Base-by-base conservation (phyloP, 768 basidiomycete genomes). In the Boletellus ananiceps region DNA sequence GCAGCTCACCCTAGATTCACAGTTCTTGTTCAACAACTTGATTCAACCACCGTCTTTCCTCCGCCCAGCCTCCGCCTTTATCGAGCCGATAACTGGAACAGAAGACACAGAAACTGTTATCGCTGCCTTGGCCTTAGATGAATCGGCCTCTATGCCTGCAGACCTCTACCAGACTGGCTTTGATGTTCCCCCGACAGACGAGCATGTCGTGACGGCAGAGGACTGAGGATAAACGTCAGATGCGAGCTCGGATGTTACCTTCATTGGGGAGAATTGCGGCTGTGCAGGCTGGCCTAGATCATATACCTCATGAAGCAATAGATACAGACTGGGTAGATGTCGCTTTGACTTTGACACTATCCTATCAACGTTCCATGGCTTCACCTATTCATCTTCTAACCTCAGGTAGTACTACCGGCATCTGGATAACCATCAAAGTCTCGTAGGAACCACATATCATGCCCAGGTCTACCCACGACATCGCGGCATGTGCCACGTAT, bases 21-120 rank as follows among this genome's bases (percentile, higher is more conserved):
- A 89, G 79, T 94, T 95, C 76, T 73, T 93, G 36, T 97, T 94
- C 74, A 96, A 96, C 71, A 83, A 86, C 60, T 76, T 96, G 27
- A 77, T 95, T 48, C 68, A 70, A 23, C 64, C 71, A 11, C 88
- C 90, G 8, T 72, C 81, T 4, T 77, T 78, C 62, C 75, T 90
- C 37, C 72, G 74, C 8, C 78, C 82, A 32, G 61, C 69, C 3
- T 56, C 69, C 18, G 57, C 63, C 3, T 55, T 62, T 25, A 62
- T 58, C 29, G 59, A 67, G 21, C 64, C 57, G 42, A 61, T 55
- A 50, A 48, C 31, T 3, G 80, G 83, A 50, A 71, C 75, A 37
- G 86, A 84, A 62, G 82, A 87, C 61, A 71, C 74, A 21, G 74
- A 81, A 53, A 73, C 68, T 12, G 70, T 84, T 16, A 69, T 83